phyloP scores from a whole-genome alignment of 2,329 filamentous ascomycete genomes.

The Zopfia rhizophila region DNA sequence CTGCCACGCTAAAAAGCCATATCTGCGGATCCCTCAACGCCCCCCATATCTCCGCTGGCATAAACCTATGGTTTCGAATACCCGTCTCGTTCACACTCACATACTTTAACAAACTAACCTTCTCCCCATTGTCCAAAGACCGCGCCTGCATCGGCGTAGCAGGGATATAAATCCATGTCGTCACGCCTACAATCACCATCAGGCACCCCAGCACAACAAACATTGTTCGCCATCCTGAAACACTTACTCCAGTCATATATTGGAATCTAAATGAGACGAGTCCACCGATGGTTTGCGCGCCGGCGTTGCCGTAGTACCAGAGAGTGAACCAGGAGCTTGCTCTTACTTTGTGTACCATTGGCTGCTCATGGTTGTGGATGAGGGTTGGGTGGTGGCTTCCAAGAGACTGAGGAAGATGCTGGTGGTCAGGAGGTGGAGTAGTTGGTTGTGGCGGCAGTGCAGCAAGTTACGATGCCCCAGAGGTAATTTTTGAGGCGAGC shows the following conservation, averaged over 20 bases:
- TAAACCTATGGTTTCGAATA: conserved; percentile 73
- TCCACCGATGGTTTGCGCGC: too few species aligned
- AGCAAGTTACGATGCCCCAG: conserved; percentile 60
- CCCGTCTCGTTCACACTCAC: conserved; percentile 79
- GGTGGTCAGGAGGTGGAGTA: conserved; percentile 61
- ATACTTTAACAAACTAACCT: conserved; percentile 68
- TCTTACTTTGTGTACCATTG: conserved; percentile 67
- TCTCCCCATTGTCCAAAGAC: conserved; percentile 46
- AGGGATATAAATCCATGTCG: conserved; percentile 48
- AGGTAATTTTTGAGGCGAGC: conserved; percentile 55
- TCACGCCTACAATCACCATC: conserved; percentile 23
- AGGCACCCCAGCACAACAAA: too few species aligned
- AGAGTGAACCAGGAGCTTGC: conserved; percentile 68
- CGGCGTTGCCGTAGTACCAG: conserved; percentile 72
- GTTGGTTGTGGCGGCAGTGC: conserved; percentile 61
- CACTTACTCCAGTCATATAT: background rate
- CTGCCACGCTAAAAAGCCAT: conserved; percentile 51
- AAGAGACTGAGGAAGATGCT: conserved; percentile 64
- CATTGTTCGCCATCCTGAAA: too few species aligned
- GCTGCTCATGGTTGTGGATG: conserved; percentile 63
- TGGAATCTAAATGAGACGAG: too few species aligned
- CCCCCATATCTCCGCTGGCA: conserved; percentile 69
- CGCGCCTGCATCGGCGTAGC: conserved; percentile 56
- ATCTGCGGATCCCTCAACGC: conserved; percentile 65
- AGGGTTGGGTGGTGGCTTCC: conserved; percentile 64